Percentiles rank a stretch among this genome's conserved stretches.
These are phyloP conservation scores for Cyclotella atomus DNA, from an alignment of 108 stramenopile species.

Conservation along the genomic window DNA sequence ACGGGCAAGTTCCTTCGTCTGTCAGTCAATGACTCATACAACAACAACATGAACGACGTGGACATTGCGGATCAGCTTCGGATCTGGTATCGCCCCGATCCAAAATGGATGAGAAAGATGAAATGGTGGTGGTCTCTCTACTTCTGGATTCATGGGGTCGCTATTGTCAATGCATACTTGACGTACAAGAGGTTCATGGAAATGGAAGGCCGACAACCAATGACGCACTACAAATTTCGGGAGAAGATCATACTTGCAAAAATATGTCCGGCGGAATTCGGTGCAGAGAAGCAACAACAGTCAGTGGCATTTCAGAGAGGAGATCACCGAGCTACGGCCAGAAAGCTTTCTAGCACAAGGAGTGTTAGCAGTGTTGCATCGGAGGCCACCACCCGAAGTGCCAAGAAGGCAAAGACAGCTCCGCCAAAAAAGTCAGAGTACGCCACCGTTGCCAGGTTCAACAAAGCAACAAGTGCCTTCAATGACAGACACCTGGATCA, in stretches of 20 bases:
- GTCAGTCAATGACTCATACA: conserved; percentile 26
- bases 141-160: conserved; percentile 16
- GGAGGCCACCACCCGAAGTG: background rate
- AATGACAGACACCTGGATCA: background rate
- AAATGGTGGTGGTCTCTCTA: conserved; percentile 49
- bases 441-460: background rate
- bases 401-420: conserved; percentile 1
- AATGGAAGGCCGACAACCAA: conserved; percentile 5
- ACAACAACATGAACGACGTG: conserved; percentile 31
- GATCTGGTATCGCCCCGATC: conserved; percentile 18
- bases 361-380: too few relatives aligned
- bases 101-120: conserved; percentile 6
- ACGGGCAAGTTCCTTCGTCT: conserved; percentile 16
- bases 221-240: conserved; percentile 17
- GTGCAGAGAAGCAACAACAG: too few relatives aligned
- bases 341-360: too few relatives aligned
- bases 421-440: background rate
- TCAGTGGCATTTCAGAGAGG: too few relatives aligned
- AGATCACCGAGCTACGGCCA: too few relatives aligned
- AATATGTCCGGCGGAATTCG: too few relatives aligned
- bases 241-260: conserved; percentile 2
- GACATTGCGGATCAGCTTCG: conserved; percentile 43
- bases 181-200: background rate
- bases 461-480: background rate
- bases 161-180: conserved; percentile 22